Conservation (phyloP, 257 asterid genomes). For the Solanum virginianum region DNA sequence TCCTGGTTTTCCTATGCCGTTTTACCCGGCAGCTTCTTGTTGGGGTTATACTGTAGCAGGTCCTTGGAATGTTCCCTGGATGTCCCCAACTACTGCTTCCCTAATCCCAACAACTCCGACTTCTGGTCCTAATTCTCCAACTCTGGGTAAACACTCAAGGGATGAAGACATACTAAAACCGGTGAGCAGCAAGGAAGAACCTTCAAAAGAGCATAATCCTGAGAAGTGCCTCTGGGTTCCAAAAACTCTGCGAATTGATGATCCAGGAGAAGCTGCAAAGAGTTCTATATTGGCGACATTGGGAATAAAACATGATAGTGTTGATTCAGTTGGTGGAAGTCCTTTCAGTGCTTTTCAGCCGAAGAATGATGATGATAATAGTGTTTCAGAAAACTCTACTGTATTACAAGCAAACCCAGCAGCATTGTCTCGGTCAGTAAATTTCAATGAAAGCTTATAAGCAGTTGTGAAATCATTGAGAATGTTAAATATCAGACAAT, state of each 20-base stretch:
- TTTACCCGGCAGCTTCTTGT: constrained; percentile 50
- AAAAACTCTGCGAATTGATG: constrained; percentile 60
- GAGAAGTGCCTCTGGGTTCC: constrained; percentile 68
- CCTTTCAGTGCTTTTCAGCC: constrained; percentile 55
- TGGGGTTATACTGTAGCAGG: constrained; percentile 48
- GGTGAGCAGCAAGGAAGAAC: neutral
- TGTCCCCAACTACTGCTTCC: constrained; percentile 1
- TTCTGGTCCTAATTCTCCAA: constrained; percentile 34
- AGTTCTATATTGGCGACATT: constrained; percentile 74
- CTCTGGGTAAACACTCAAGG: constrained; percentile 51
- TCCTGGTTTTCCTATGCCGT: constrained; percentile 44
- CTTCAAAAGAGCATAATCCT: constrained; percentile 14
- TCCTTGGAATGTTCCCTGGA: constrained; percentile 33
- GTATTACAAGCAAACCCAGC: constrained; percentile 85
- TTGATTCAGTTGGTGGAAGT: constrained; percentile 32
- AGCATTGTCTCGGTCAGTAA: constrained; percentile 55
- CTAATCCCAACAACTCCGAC: constrained; percentile 8
- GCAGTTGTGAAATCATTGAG: neutral
- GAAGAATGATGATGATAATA: constrained; percentile 29
- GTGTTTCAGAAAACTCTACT: constrained; percentile 32
- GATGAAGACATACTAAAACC: constrained; percentile 23
- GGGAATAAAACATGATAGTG: constrained; percentile 43
- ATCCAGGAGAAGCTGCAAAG: constrained; percentile 66
- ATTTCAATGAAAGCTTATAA: constrained; percentile 56
- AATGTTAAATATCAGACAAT: neutral